Base-by-base conservation (phyloP, 768 basidiomycete genomes). In the Termitomyces sp. region DNA sequence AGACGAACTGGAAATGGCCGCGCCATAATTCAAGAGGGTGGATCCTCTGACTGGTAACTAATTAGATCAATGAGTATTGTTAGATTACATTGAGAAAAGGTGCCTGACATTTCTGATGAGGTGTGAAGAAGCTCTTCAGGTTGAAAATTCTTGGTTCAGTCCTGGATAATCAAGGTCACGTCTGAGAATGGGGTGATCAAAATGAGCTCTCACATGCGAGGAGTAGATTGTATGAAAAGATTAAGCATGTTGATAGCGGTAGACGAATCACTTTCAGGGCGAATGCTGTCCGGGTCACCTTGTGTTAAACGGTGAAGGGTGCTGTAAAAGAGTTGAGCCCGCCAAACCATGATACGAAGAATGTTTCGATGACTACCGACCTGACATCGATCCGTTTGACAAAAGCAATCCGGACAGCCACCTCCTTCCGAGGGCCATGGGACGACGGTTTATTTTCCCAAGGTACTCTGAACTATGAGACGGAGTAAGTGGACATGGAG, bases 1-100 rank as follows among this genome's bases (percentile, higher is more conserved):
- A 15, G 15, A 56, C 64, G 31, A 48, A 78, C 78, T 79, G 78
- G 55, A 72, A 77, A 49, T 68, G 71, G 0, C 78, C 78, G 15
- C 70, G 73, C 61, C 76, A 69, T 1, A 80, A 44, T 32, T 75
- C 70, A 2, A 80, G 64, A 1, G 70, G 70, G 7, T 54, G 47
- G 29, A 69, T 66, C 27, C 25, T 49, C 13, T 56, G 50, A 12
- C 60, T 53, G 15, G 58, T 49, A 10, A 44, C 63, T 64, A 44
- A 46, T 1, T 5, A 25, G 40, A 47, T 33, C 32, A 44, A 22
- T 54, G 44, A 56, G 44, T n/a, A 54, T 44, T 22, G n/a, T 23
- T 29, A 45, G 13, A 32, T 23, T n/a, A 18, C 25, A 25, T 12
- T 22, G 15, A 45, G 20, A 15, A 27, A 5, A 35, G 56, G 35